Conservation (phyloP, 352 stramenopile species). For the Thraustochytrium striatum region DNA sequence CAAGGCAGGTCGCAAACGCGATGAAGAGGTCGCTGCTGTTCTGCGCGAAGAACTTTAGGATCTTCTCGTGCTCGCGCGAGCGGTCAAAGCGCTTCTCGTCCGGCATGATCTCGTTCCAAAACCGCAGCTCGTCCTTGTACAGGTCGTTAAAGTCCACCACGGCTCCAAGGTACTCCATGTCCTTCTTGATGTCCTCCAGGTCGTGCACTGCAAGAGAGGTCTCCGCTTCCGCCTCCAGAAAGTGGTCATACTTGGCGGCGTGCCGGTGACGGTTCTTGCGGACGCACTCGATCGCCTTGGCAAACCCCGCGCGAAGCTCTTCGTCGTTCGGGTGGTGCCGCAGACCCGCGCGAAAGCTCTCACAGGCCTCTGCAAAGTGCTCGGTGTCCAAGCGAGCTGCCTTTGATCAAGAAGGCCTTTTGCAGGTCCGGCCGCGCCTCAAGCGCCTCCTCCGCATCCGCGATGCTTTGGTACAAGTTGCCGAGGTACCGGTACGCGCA, state of each 20-base stretch:
- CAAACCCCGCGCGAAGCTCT: neutral
- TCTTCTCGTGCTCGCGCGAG: neutral
- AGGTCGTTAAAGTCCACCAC: conserved; percentile 13
- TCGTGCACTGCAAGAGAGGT: neutral
- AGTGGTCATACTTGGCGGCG: neutral
- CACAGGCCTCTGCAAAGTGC: neutral
- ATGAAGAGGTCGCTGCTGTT: conserved; percentile 7
- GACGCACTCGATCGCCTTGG: neutral
- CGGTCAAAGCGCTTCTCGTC: conserved; percentile 1
- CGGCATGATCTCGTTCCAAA: neutral
- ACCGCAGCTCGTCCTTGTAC: neutral
- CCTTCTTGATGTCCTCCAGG: neutral
- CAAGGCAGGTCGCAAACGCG: neutral
- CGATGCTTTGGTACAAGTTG: neutral
- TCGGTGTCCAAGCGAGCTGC: conserved; percentile 8
- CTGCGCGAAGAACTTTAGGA: neutral
- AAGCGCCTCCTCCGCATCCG: neutral
- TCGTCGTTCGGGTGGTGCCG: neutral
- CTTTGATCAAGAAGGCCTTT: conserved; percentile 32
- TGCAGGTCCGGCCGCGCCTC: neutral
- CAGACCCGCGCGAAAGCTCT: conserved; percentile 11
- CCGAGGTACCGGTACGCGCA: neutral
- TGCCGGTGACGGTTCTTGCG: neutral
- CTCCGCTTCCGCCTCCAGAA: neutral
- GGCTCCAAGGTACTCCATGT: neutral